These are phyloP conservation scores for Rhodotorula sp. DNA, from an alignment of 1,284 basidiomycete genomes.

Conservation along the genomic window DNA sequence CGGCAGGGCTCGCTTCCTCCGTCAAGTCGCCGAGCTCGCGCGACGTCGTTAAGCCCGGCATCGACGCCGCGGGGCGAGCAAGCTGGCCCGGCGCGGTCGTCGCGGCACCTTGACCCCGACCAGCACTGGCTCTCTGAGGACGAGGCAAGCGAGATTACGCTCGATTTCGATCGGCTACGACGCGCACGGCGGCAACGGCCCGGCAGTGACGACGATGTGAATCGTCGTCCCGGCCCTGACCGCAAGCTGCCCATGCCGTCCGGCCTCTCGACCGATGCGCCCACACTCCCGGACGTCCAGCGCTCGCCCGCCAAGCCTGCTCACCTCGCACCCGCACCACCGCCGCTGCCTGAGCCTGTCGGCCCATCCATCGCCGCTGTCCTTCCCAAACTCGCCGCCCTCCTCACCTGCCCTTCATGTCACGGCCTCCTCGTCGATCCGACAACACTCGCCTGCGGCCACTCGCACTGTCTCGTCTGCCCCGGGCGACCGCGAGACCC, in stretches of 20 bases:
- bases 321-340: neutral
- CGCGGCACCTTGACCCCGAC: slow-evolving; percentile 35
- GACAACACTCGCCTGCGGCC: slow-evolving; percentile 62
- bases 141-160: slow-evolving; percentile 32
- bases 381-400: slow-evolving; percentile 42
- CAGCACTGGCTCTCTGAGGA: slow-evolving; percentile 46
- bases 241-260: slow-evolving; percentile 13
- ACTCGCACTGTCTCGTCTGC: slow-evolving; percentile 57
- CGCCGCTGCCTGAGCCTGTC: neutral
- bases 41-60: neutral
- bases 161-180: neutral
- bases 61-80: slow-evolving; percentile 1
- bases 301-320: slow-evolving; percentile 15
- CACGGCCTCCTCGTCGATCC: slow-evolving; percentile 54
- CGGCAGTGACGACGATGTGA: slow-evolving; percentile 17
- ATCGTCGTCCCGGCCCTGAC: neutral
- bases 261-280: neutral
- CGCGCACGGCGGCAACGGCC: neutral
- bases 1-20: slow-evolving; percentile 18
- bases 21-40: neutral
- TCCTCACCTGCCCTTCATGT: slow-evolving; percentile 57
- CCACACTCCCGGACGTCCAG: slow-evolving; percentile 5
- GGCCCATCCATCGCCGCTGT: slow-evolving; percentile 19
- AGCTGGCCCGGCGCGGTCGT: neutral
- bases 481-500: neutral